Conservation (phyloP, 2,329 filamentous ascomycete species). For the Fusarium ramigenum region DNA sequence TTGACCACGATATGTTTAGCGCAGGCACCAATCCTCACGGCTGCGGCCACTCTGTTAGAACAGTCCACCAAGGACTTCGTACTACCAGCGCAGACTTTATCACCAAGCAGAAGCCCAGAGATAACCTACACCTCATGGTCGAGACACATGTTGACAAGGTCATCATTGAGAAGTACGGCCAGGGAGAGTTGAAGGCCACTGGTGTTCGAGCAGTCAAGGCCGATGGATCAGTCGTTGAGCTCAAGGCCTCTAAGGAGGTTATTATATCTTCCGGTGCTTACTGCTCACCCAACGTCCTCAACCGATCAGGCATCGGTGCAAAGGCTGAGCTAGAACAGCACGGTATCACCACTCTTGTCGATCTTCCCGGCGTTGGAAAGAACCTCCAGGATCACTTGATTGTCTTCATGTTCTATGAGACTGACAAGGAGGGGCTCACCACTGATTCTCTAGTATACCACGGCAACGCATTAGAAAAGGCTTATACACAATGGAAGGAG, state of each 20-base stretch:
- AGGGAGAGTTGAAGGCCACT: conserved; percentile 53
- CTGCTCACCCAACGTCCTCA: conserved; percentile 61
- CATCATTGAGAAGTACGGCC: conserved; percentile 51
- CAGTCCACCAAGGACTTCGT: conserved; percentile 61
- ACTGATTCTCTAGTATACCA: conserved; percentile 65
- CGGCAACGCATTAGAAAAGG: conserved; percentile 58
- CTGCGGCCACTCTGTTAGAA: conserved; percentile 64
- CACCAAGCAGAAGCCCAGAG: conserved; percentile 48
- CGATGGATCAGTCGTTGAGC: conserved; percentile 52
- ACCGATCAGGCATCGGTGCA: conserved; percentile 62
- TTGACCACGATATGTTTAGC: conserved; percentile 69
- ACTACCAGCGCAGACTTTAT: conserved; percentile 65
- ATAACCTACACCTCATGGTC: conserved; percentile 59
- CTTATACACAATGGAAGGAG: conserved; percentile 65
- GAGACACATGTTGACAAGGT: conserved; percentile 63
- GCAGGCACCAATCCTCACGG: conserved; percentile 60
- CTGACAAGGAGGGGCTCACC: conserved; percentile 60
- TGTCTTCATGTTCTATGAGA: conserved; percentile 70
- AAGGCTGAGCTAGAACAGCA: conserved; percentile 53
- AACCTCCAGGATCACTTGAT: conserved; percentile 62
- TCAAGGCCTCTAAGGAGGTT: conserved; percentile 50
- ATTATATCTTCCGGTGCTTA: conserved; percentile 59
- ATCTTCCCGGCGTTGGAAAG: conserved; percentile 60
- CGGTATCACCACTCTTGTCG: conserved; percentile 52
- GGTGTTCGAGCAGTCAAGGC: conserved; percentile 54